Conservation (phyloP, 441 rosid species). For the Iberis amara region DNA sequence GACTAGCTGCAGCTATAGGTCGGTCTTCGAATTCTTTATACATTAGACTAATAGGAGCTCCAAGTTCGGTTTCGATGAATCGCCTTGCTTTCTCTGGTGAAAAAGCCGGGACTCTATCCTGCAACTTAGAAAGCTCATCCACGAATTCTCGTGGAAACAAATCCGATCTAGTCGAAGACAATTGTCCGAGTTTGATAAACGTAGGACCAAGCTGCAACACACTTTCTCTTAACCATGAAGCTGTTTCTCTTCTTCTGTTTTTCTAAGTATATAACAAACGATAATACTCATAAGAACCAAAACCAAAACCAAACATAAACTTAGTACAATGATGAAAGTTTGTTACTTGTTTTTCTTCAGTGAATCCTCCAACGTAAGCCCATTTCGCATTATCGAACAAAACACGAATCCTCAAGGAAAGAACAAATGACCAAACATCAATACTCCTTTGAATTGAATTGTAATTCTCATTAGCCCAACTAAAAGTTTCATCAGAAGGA, state of each 20-base stretch:
- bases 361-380: constrained; percentile 65
- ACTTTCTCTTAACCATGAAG: constrained; percentile 81
- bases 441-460: constrained; percentile 60
- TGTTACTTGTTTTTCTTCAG: constrained; percentile 75
- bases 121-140: constrained; percentile 94
- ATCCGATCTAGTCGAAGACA: constrained; percentile 90
- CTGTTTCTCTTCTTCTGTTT: constrained; percentile 61
- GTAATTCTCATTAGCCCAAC: constrained; percentile 93
- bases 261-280: constrained; percentile 42
- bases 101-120: constrained; percentile 92
- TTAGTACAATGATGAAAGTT: constrained; percentile 10
- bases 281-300: constrained; percentile 12
- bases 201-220: constrained; percentile 96
- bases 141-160: constrained; percentile 82
- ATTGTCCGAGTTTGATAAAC: constrained; percentile 88
- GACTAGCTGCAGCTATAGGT: constrained; percentile 99
- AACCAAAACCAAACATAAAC: not conserved
- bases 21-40: constrained; percentile 80
- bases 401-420: constrained; percentile 66
- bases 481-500: constrained; percentile 87
- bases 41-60: constrained; percentile 60
- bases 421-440: constrained; percentile 84
- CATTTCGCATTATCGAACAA: constrained; percentile 81
- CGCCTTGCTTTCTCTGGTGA: constrained; percentile 71
- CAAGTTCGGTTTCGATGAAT: constrained; percentile 70